Evolutionary conservation across 2,329 filamentous ascomycete genomes (phyloP), one percentile per base, ranked within the genome.

Genomic region (Trichoderma pleuroti): DNA sequence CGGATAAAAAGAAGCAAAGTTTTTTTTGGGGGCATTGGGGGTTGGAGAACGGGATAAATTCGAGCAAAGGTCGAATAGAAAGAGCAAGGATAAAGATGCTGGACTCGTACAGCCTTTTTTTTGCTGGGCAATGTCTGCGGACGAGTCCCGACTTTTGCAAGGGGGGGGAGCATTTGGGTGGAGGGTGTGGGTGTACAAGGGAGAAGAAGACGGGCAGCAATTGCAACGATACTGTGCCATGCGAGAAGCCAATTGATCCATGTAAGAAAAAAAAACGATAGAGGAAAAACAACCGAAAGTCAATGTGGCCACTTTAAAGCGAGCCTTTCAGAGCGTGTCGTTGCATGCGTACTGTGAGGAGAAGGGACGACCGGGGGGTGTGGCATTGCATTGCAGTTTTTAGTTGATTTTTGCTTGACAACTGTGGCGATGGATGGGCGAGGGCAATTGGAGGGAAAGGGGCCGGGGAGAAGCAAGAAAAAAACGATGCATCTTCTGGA

Each of bases 311-410:
- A 64, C 61, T 64, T 64, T 64, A 56, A 4, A 26, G 16, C 16
- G 62, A 49, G 30, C 63, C 63, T 42, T 32, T 59, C 56, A 21
- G 62, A 49, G 28, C 62, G 42, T 26, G 62, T 65, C 46, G 21
- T 54, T 36, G 62, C 12, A 26, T 16, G 46, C 30, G 16, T 66
- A 66, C 63, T 66, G 63, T 66, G 63, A 66, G 63, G 63, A 66
- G 62, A 65, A 34, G 5, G 28, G 28, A 30, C 5, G 18, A 39
- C 16, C 28, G 42, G 26, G 18, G 62, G 32, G 24, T 11, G 46
- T 65, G 36, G 60, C 36, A 63, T 46, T 63, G 39, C 39, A 39
- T 60, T 46, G 34, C 36, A 28, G 34, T 28, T 57, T 52, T 57
- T 34, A n/a, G 10, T 10, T 28, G 5, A 28, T 59, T 34, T 34